phyloP scores from a whole-genome alignment of 108 stramenopile species.

The Nannochloropsis oceanica region DNA sequence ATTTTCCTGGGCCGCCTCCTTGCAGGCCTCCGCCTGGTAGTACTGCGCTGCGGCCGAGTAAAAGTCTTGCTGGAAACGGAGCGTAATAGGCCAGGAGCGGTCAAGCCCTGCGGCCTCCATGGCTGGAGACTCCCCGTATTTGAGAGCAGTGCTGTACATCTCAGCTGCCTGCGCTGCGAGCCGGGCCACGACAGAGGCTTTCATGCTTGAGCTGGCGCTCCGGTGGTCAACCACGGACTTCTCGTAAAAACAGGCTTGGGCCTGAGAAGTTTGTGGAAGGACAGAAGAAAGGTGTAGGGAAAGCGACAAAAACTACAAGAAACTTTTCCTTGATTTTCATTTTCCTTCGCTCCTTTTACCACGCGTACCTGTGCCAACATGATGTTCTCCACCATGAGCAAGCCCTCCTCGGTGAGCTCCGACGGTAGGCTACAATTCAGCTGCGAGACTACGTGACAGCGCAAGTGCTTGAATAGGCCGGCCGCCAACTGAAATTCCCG shows the following conservation, averaged over 20 bases:
- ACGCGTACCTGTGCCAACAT: conserved; percentile 14
- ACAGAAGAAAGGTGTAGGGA: too few species aligned
- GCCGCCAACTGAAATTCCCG: conserved; percentile 13
- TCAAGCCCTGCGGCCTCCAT: conserved; percentile 10
- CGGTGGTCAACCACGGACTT: conserved; percentile 8
- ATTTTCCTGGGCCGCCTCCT: background rate
- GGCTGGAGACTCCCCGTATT: background rate
- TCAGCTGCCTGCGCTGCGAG: conserved; percentile 10
- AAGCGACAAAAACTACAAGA: too few species aligned
- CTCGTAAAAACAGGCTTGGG: conserved; percentile 23
- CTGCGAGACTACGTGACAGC: background rate
- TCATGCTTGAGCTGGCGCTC: conserved; percentile 6
- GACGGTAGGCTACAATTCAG: conserved; percentile 5
- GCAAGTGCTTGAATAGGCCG: conserved; percentile 11
- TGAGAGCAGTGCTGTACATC: background rate
- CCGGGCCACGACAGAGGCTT: conserved; percentile 12
- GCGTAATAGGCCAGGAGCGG: conserved; percentile 4
- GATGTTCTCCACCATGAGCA: conserved; percentile 1
- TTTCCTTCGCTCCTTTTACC: background rate
- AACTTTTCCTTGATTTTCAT: too few species aligned
- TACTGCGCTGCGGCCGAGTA: conserved; percentile 7
- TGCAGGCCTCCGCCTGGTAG: conserved; percentile 3
- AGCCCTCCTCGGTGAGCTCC: conserved; percentile 11
- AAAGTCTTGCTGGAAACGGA: conserved; percentile 11
- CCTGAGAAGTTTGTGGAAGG: background rate